Base-by-base conservation (phyloP, 2,329 filamentous ascomycete species). In the Dothistroma pini region DNA sequence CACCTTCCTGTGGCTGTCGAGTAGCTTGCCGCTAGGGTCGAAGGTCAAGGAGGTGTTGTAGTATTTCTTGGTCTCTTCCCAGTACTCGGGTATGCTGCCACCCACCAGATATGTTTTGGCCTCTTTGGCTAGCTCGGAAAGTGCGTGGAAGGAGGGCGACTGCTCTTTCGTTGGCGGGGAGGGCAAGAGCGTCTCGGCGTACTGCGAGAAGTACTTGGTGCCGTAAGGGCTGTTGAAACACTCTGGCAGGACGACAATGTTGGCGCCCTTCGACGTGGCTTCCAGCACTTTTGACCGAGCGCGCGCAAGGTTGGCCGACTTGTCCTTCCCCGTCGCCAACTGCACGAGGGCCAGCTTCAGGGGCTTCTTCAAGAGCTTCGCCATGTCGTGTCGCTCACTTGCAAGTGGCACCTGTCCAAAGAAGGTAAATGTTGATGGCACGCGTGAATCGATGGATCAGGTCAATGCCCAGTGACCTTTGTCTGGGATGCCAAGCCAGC, bases 151-250 rank as follows among this genome's bases (percentile, higher is more conserved):
- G 58, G 90, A 92, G 0, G 93, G 93, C 4, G 90, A 89, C 70
- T 89, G 85, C 51, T 85, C 83, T 63, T 80, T 74, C 3, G 86
- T 80, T 0, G 92, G 91, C 31, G 91, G 90, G 2, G 86, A 88
- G 0, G 91, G 91, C 0, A 85, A 81, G n/a, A 97, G 86, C 1
- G 86, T 88, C 78, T 99, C 95, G 68, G 95, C 93, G 76, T 97
- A 97, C 63, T 87, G 85, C 57, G 93, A 89, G 78, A 99, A 99
- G 81, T 88, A 93, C 72, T 91, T 83, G 67, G 87, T 92, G 68
- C 95, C 95, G 77, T 99, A 99, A 9, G 95, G 95, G 48, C 90
- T 96, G 81, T 99, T 99, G 86, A 99, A 99, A 83, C 95, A 52
- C 56, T 38, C 54, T 47, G 95, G 95, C 19, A 99, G 85, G 35